These are phyloP conservation scores for Wickerhamomyces sydowiorum DNA, from an alignment of 805 yeast genomes.

Conservation along the genomic window DNA sequence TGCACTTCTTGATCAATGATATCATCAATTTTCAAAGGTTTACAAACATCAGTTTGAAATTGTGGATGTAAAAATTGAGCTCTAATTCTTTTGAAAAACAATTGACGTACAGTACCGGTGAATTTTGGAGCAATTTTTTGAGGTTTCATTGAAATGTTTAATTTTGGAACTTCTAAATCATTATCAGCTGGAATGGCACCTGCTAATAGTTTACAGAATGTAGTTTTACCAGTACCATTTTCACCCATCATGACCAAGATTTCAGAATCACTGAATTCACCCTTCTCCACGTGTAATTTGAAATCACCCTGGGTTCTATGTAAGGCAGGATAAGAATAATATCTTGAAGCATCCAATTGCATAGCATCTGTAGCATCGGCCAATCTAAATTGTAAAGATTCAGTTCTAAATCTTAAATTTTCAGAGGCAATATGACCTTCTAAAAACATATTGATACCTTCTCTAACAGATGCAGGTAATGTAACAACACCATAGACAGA, in stretches of 20 bases:
- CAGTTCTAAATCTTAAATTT: constrained; percentile 94
- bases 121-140: constrained; percentile 98
- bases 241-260: constrained; percentile 99
- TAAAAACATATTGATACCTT: constrained; percentile 96
- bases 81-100: constrained; percentile 94
- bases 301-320: constrained; percentile 94
- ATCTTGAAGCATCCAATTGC: constrained; percentile 71
- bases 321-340: constrained; percentile 77
- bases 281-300: constrained; percentile 72
- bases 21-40: constrained; percentile 89
- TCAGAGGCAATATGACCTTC: constrained; percentile 98
- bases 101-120: constrained; percentile 97
- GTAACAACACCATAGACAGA: constrained; percentile 99
- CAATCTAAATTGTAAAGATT: constrained; percentile 88
- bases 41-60: constrained; percentile 96
- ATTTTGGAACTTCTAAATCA: constrained; percentile 72
- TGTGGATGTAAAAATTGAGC: constrained; percentile 93
- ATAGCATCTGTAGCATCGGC: constrained; percentile 82
- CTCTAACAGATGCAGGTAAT: constrained; percentile 93
- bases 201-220: constrained; percentile 91
- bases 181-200: constrained; percentile 88
- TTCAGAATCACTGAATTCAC: constrained; percentile 94
- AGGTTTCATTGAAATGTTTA: constrained; percentile 96
- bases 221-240: constrained; percentile 99
- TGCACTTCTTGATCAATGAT: constrained; percentile 97